A percentile compares a stretch with the other conserved stretches of the same genome.
phyloP scores from a whole-genome alignment of 2,329 filamentous ascomycete species.

The Cercospora nicotianae region DNA sequence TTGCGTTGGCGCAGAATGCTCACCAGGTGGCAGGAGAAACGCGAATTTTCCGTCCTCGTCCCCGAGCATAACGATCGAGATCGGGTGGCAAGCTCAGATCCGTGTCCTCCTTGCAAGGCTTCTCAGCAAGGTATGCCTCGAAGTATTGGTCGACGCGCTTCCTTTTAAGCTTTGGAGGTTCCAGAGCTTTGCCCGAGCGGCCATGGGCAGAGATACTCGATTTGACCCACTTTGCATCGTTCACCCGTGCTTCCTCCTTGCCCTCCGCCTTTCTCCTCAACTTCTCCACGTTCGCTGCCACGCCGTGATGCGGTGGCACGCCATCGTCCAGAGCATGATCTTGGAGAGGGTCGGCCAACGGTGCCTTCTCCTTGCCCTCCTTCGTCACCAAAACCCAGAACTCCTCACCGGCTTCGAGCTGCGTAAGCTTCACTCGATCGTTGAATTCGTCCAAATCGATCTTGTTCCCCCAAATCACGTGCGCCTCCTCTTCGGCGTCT shows the following conservation, averaged over 20 bases:
- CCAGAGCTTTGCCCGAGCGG: neutral
- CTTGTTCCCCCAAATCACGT: neutral
- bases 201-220: neutral
- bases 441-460: neutral
- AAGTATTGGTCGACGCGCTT: neutral
- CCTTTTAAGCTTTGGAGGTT: neutral
- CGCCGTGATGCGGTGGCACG: neutral
- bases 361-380: neutral
- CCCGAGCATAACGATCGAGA: neutral
- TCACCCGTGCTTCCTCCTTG: neutral
- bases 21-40: neutral
- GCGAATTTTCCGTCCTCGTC: neutral
- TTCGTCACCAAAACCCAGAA: neutral
- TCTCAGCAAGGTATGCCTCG: neutral
- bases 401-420: neutral
- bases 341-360: neutral
- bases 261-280: neutral
- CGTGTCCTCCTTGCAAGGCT: neutral
- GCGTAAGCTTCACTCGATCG: neutral
- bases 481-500: neutral
- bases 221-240: neutral
- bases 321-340: neutral
- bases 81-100: neutral
- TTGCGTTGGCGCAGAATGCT: neutral
- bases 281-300: neutral